Percentiles rank a stretch among this genome's conserved stretches.
Conservation (phyloP, 2,329 filamentous ascomycete genomes). For the Annulohypoxylon truncatum region DNA sequence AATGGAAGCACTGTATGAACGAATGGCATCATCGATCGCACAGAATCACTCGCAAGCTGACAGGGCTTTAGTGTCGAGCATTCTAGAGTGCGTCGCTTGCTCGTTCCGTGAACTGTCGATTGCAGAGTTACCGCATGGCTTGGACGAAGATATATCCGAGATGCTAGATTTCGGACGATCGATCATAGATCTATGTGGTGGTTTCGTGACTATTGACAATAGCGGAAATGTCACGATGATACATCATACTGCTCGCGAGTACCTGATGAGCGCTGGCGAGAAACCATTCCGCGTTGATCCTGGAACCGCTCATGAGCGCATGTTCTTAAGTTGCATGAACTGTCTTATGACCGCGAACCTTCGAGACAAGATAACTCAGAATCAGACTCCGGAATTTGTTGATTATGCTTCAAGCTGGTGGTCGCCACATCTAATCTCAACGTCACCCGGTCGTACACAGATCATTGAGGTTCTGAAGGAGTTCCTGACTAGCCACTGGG, state of each 20-base stretch:
- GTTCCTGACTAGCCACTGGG: conserved; percentile 42
- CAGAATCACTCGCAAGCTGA: conserved; percentile 21
- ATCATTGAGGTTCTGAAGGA: conserved; percentile 35
- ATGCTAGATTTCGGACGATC: conserved; percentile 45
- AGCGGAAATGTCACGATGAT: conserved; percentile 46
- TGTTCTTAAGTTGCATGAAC: conserved; percentile 43
- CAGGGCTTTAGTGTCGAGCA: conserved; percentile 32
- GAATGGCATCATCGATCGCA: conserved; percentile 47
- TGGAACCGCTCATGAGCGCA: conserved; percentile 29
- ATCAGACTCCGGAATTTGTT: conserved; percentile 28
- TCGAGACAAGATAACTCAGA: conserved; percentile 20
- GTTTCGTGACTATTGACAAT: conserved; percentile 50
- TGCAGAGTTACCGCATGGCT: conserved; percentile 41
- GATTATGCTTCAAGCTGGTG: conserved; percentile 45
- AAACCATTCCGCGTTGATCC: conserved; percentile 34
- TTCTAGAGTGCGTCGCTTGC: conserved; percentile 45
- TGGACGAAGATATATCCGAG: conserved; percentile 32
- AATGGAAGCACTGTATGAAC: conserved; percentile 47
- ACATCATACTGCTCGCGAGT: conserved; percentile 53
- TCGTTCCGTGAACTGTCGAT: conserved; percentile 42
- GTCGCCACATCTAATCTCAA: conserved; percentile 43
- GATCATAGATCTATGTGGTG: conserved; percentile 48
- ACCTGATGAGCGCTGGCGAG: conserved; percentile 38
- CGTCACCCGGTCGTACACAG: conserved; percentile 13
- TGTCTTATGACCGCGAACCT: conserved; percentile 35